Evolutionary conservation across 139 green algal genomes (phyloP).

Genomic region (Chlamydomonas sp.): DNA sequence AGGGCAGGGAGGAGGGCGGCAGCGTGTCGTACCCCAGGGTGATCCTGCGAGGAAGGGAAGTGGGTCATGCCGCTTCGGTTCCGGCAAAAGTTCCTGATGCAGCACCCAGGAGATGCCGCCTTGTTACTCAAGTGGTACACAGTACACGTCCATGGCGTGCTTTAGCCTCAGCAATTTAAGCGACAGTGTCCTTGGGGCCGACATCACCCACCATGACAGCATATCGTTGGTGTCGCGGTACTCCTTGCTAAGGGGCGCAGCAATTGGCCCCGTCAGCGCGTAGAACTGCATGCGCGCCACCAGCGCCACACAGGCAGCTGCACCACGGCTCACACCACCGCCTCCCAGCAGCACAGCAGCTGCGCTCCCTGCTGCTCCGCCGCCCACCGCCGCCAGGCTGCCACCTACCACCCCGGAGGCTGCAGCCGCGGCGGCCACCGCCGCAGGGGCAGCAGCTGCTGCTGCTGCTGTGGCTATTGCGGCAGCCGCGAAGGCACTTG

Average conservation of each 20-base stretch:
- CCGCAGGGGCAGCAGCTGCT: neutral
- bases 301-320: conserved; percentile 4
- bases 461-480: conserved; percentile 1
- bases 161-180: neutral
- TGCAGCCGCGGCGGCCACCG: neutral
- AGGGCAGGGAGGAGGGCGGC: neutral
- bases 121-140: neutral
- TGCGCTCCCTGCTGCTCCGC: neutral
- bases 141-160: neutral
- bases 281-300: conserved; percentile 11
- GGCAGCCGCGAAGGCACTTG: neutral
- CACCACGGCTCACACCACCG: neutral
- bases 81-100: neutral
- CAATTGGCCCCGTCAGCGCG: neutral
- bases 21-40: conserved; percentile 24
- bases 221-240: conserved; percentile 22
- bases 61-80: neutral
- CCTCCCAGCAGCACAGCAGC: neutral
- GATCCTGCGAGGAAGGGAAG: neutral
- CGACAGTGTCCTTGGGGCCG: neutral
- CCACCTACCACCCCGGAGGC: neutral
- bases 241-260: neutral
- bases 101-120: neutral
- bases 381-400: neutral
- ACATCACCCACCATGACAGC: conserved; percentile 14